phyloP scores from a whole-genome alignment of 2,329 filamentous ascomycete species.

The Amphichorda felina region DNA sequence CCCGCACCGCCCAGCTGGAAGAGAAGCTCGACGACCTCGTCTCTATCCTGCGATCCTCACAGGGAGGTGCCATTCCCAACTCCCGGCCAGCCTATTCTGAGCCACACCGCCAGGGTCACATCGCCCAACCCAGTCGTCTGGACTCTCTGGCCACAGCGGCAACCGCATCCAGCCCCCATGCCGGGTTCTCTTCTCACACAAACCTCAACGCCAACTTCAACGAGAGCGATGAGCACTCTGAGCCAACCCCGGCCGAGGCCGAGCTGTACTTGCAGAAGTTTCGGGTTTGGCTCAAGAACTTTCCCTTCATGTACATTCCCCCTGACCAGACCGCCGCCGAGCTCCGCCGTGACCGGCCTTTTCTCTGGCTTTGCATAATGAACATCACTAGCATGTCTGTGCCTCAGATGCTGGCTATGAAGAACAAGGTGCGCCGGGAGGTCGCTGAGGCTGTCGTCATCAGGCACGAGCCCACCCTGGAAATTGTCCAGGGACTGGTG shows the following conservation, averaged over 20 bases:
- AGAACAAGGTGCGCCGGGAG: constrained; percentile 27
- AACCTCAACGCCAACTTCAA: constrained; percentile 2
- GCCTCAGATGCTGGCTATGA: constrained; percentile 24
- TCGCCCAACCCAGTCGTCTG: constrained; percentile 12
- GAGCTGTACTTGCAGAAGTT: constrained; percentile 28
- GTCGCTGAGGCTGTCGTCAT: constrained; percentile 33
- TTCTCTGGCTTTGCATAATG: constrained; percentile 37
- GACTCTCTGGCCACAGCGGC: constrained; percentile 24
- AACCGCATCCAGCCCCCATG: constrained; percentile 15
- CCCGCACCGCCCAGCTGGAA: constrained; percentile 32
- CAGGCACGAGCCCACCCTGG: constrained; percentile 35
- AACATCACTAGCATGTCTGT: constrained; percentile 30
- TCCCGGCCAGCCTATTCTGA: constrained; percentile 2
- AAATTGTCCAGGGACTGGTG: constrained; percentile 39
- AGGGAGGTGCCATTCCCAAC: constrained; percentile 5
- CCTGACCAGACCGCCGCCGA: constrained; percentile 20
- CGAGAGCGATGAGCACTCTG: constrained; percentile 8
- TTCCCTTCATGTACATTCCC: constrained; percentile 32
- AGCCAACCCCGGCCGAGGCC: constrained; percentile 22
- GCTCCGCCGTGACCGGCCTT: constrained; percentile 29
- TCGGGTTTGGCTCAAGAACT: constrained; percentile 24
- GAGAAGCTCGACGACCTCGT: constrained; percentile 37
- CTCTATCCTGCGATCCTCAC: constrained; percentile 25
- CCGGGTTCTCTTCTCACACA: not conserved
- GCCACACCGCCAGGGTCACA: constrained; percentile 2